Base-by-base conservation (phyloP, 768 basidiomycete genomes). In the Gloeostereum incarnatum region DNA sequence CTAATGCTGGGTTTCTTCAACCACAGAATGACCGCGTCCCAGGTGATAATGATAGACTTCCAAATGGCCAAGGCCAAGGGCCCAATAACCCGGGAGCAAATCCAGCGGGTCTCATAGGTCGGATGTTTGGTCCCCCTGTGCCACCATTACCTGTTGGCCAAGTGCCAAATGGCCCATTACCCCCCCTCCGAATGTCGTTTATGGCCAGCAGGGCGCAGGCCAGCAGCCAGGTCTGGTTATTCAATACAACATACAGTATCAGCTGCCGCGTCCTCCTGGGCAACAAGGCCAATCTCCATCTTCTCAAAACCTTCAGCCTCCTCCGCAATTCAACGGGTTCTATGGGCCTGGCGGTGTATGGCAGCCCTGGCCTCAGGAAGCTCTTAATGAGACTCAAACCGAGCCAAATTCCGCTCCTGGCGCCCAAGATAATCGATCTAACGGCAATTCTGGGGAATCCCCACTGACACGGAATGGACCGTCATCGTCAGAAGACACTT, bases 241-340 rank as follows among this genome's bases (percentile, higher is more conserved):
- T 39, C 73, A 78, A 40, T 80, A 81, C 47, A 73, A 77, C 41
- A 72, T 81, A 7, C 76, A 77, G 45, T 76, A 78, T 42, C 73
- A 72, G 47, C 63, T 57, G 42, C 56, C 56, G 54, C 57, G 47
- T 54, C 50, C 24, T 39, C 63, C 57, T 49, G 52, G 18, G 34
- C 61, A 36, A 53, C 47, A 41, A 44, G 47, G 31, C 8, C 62
- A 52, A 37, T 49, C 51, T 35, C 57, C 44, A 22, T 53, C 26
- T 16, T 40, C 44, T 7, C 51, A 49, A 19, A 53, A 51, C 18
- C 59, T 62, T 18, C 66, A 63, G 31, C 67, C 66, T 3, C 58
- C 73, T 4, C 81, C 79, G 1, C 67, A 65, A 21, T 78, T 75
- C 44, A 49, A 63, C 41, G 81, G 82, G 9, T 82, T 84, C 46